Percentiles rank a stretch among this genome's conserved stretches.
Evolutionary conservation across 768 basidiomycete genomes (phyloP).

Genomic region (Mycena latifolia): DNA sequence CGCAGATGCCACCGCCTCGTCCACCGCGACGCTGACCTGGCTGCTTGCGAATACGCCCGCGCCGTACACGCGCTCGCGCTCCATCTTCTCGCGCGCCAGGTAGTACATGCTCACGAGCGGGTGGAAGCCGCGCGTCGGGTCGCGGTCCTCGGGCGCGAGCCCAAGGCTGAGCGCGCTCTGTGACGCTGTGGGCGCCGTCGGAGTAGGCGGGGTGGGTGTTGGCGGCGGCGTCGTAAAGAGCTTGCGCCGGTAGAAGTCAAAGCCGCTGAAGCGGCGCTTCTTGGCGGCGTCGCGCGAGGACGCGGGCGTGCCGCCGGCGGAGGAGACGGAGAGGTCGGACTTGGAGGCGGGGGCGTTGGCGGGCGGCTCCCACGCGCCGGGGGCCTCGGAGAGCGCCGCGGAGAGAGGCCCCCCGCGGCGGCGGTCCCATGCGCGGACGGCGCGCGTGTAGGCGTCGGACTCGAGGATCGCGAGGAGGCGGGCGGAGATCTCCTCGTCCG

Average conservation of each 20-base stretch:
- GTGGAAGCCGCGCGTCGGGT: slow-evolving; percentile 95
- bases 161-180: slow-evolving; percentile 28
- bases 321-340: slow-evolving; percentile 60
- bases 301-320: slow-evolving; percentile 13
- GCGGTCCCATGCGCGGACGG: slow-evolving; percentile 84
- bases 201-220: slow-evolving; percentile 34
- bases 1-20: no score
- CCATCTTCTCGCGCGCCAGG: slow-evolving; percentile 94
- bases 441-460: slow-evolving; percentile 80
- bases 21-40: slow-evolving; percentile 72
- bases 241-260: slow-evolving; percentile 95
- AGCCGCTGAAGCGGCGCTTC: slow-evolving; percentile 90
- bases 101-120: slow-evolving; percentile 97
- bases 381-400: slow-evolving; percentile 76
- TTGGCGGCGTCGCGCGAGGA: slow-evolving; percentile 46
- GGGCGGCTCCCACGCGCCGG: slow-evolving; percentile 55
- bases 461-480: slow-evolving; percentile 79
- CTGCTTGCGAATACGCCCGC: slow-evolving; percentile 95
- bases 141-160: slow-evolving; percentile 56
- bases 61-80: slow-evolving; percentile 94
- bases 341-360: slow-evolving; percentile 67
- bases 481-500: slow-evolving; percentile 81
- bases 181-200: slow-evolving; percentile 28
- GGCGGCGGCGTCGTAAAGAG: slow-evolving; percentile 76
- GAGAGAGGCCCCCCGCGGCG: slow-evolving; percentile 65